These are phyloP conservation scores for Penicillium sp. DNA, from an alignment of 2,329 filamentous ascomycete genomes.

Conservation along the genomic window DNA sequence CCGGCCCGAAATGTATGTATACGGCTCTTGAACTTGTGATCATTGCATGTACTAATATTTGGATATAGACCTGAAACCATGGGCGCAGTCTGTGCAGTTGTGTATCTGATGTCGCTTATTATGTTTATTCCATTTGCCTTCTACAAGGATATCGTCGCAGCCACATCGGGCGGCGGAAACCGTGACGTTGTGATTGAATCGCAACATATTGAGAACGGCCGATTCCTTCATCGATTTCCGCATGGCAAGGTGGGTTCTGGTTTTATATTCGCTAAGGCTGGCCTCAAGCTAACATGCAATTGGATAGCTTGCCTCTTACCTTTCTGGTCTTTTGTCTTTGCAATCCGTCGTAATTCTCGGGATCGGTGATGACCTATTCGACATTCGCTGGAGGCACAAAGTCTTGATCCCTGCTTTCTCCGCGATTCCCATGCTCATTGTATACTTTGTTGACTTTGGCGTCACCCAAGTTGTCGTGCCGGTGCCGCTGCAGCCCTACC, in stretches of 20 bases:
- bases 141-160: conserved; percentile 95
- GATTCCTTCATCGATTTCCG: conserved; percentile 86
- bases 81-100: conserved; percentile 87
- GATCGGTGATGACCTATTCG: conserved; percentile 92
- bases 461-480: conserved; percentile 95
- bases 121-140: conserved; percentile 95
- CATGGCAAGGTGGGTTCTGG: conserved; percentile 71
- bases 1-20: conserved; percentile 67
- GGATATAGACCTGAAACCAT: conserved; percentile 76
- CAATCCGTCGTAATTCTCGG: conserved; percentile 89
- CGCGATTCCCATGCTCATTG: conserved; percentile 85
- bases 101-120: conserved; percentile 86
- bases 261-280: background rate
- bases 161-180: conserved; percentile 90
- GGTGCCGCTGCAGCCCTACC: conserved; percentile 74
- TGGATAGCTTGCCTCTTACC: conserved; percentile 79
- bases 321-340: conserved; percentile 88
- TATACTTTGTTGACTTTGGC: conserved; percentile 98
- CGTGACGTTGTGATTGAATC: conserved; percentile 75
- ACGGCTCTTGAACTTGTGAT: background rate
- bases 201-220: conserved; percentile 72
- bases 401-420: conserved; percentile 95
- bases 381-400: conserved; percentile 98
- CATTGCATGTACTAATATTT: conserved; percentile 7
- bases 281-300: conserved; percentile 4